Evolutionary conservation across 2,329 filamentous ascomycete genomes (phyloP).

Genomic region (Exophiala bonariae): DNA sequence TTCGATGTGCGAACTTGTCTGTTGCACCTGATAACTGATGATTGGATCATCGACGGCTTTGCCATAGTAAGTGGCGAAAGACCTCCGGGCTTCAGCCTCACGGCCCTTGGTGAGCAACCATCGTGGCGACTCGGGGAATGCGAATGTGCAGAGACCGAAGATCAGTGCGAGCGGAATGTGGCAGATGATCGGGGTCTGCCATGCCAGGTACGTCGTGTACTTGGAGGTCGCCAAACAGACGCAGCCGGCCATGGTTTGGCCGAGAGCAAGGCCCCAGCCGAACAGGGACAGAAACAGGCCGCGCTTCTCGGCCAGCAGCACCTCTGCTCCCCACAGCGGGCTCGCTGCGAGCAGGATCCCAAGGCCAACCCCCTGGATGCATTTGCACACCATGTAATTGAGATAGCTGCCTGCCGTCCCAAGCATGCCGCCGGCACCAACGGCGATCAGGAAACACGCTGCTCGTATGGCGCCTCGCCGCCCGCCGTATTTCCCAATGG

Average conservation of each 20-base stretch:
- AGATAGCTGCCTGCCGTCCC: not conserved
- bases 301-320: not conserved
- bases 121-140: not conserved
- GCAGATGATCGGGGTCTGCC: not conserved
- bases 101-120: slow-evolving; percentile 1
- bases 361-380: not conserved
- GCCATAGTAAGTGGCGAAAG: slow-evolving; percentile 1
- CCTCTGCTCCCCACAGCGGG: not conserved
- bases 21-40: not conserved
- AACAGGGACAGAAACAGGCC: not conserved
- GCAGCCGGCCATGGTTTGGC: not conserved
- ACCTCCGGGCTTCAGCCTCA: not conserved
- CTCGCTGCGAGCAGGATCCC: not conserved
- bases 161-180: not conserved
- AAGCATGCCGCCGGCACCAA: not conserved
- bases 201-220: not conserved
- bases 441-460: not conserved
- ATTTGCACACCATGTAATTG: slow-evolving; percentile 1
- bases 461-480: not conserved
- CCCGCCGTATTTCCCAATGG: not conserved
- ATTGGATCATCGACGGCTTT: not conserved
- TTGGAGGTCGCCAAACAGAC: not conserved
- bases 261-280: not conserved
- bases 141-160: not conserved
- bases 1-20: not conserved